Evolutionary conservation across 2,329 filamentous ascomycete species (phyloP).

Genomic region (Simplicillium sp.): DNA sequence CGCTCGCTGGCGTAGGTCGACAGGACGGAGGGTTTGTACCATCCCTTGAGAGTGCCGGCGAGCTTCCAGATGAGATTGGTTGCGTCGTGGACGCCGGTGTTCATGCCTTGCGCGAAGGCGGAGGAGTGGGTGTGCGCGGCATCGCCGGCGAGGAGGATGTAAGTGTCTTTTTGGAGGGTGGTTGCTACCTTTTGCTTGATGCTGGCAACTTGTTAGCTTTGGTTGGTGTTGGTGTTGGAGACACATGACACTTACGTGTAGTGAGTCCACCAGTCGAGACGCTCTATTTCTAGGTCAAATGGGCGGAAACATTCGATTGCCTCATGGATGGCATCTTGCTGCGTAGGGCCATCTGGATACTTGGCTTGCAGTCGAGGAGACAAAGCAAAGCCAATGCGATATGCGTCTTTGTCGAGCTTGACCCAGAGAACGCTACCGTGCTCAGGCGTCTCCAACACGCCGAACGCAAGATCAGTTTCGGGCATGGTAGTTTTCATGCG

Average conservation of each 20-base stretch:
- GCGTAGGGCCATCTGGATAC: constrained; percentile 21
- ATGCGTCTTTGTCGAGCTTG: constrained; percentile 40
- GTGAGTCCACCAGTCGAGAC: constrained; percentile 45
- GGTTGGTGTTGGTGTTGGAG: not conserved
- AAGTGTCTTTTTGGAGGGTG: not conserved
- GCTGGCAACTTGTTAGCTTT: not conserved
- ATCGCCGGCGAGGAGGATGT: constrained; percentile 22
- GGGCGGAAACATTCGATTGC: constrained; percentile 32
- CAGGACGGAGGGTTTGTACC: constrained; percentile 19
- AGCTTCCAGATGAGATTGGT: constrained; percentile 42
- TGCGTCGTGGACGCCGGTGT: constrained; percentile 39
- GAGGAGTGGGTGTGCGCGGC: constrained; percentile 38
- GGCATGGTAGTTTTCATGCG: constrained; percentile 38
- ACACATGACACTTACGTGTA: constrained; percentile 25
- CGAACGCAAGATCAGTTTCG: constrained; percentile 13
- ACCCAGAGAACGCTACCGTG: constrained; percentile 48
- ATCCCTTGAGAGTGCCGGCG: constrained; percentile 14
- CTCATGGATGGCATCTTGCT: constrained; percentile 16
- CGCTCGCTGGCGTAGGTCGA: constrained; percentile 29
- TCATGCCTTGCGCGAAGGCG: constrained; percentile 39
- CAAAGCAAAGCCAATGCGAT: constrained; percentile 43
- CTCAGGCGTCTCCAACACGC: constrained; percentile 36
- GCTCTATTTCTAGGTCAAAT: constrained; percentile 28
- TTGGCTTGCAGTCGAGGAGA: constrained; percentile 28
- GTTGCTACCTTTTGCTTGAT: not conserved